These are phyloP conservation scores for Coemansia sp. DNA, from an alignment of 192 early-diverging fungal species.

Conservation along the genomic window DNA sequence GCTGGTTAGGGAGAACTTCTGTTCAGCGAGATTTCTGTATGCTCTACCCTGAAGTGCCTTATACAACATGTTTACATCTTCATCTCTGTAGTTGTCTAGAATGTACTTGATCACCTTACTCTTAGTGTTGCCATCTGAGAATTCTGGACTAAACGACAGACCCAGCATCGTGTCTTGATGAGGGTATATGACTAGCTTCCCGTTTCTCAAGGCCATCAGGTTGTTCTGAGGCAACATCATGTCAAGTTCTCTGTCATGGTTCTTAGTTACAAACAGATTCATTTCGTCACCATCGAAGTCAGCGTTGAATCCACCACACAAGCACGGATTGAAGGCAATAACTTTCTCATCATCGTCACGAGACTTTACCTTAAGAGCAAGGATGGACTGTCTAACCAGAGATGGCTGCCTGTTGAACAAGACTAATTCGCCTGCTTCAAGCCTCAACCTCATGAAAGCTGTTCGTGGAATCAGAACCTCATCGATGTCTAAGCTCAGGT, in stretches of 20 bases:
- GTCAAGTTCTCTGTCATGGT: neutral
- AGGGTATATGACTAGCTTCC: slow-evolving; percentile 7
- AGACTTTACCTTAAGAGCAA: slow-evolving; percentile 6
- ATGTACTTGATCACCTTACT: neutral
- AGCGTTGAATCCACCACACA: slow-evolving; percentile 20
- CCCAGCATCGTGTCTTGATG: slow-evolving; percentile 10
- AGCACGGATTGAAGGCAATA: slow-evolving; percentile 11
- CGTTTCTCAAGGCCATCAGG: neutral
- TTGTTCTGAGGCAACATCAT: slow-evolving; percentile 9
- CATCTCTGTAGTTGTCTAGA: neutral
- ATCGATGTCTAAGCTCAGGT: slow-evolving; percentile 7
- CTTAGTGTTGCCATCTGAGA: neutral
- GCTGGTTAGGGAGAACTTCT: slow-evolving; percentile 7
- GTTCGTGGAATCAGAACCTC: neutral
- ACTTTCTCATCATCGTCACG: slow-evolving; percentile 4
- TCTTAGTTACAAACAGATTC: slow-evolving; percentile 6
- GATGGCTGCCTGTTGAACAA: slow-evolving; percentile 16
- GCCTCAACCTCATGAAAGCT: neutral
- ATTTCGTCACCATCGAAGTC: slow-evolving; percentile 24
- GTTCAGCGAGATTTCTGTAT: neutral
- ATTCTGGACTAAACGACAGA: neutral
- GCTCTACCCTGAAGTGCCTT: slow-evolving; percentile 2
- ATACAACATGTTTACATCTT: neutral
- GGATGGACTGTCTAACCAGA: slow-evolving; percentile 11
- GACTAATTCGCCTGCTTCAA: neutral